phyloP scores from a whole-genome alignment of 805 yeast genomes.

The Priceomyces haplophilus region DNA sequence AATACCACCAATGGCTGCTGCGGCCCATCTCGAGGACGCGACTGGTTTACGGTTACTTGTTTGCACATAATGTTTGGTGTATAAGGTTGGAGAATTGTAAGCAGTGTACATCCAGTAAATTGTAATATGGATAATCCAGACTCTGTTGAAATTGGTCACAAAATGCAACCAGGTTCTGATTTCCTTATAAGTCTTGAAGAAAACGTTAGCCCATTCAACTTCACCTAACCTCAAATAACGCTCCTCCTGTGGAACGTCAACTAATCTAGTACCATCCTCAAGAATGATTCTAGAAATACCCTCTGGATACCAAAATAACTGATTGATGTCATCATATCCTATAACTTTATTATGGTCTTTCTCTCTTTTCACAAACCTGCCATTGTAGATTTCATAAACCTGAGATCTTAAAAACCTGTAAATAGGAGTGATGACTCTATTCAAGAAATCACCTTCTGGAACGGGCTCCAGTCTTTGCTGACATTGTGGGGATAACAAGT shows the following conservation, averaged over 20 bases:
- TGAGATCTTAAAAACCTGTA: constrained; percentile 77
- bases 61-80: constrained; percentile 84
- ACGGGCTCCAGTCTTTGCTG: constrained; percentile 82
- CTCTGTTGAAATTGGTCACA: constrained; percentile 93
- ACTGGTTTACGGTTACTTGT: constrained; percentile 81
- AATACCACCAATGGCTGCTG: constrained; percentile 89
- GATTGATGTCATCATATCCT: constrained; percentile 98
- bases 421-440: constrained; percentile 88
- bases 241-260: constrained; percentile 86
- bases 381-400: constrained; percentile 77
- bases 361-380: constrained; percentile 81
- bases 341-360: constrained; percentile 75
- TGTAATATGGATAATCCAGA: constrained; percentile 91
- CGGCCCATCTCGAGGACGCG: constrained; percentile 88
- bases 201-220: constrained; percentile 86
- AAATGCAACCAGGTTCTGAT: constrained; percentile 97
- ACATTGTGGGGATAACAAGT: constrained; percentile 83
- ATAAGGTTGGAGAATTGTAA: constrained; percentile 86
- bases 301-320: constrained; percentile 98
- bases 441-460: constrained; percentile 87
- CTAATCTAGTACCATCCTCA: constrained; percentile 88
- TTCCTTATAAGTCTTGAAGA: constrained; percentile 94
- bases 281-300: constrained; percentile 91
- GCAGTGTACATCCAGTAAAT: constrained; percentile 94
- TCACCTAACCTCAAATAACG: constrained; percentile 89